These are phyloP conservation scores for Conticribra weissflogii DNA, from an alignment of 108 stramenopile species.

Conservation along the genomic window DNA sequence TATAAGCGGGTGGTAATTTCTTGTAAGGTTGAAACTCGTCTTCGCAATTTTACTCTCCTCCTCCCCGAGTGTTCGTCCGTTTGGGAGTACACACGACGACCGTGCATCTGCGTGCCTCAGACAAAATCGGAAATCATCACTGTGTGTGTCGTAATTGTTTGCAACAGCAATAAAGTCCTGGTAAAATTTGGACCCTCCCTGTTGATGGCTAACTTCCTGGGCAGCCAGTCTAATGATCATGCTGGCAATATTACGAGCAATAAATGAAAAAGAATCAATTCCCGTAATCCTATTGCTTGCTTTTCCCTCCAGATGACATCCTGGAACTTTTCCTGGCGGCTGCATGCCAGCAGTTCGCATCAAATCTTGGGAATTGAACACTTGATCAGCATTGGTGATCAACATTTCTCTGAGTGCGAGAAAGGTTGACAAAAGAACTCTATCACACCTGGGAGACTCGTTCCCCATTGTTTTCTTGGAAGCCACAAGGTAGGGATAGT, in stretches of 20 bases:
- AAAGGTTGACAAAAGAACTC: slow-evolving; percentile 14
- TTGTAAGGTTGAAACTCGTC: background rate
- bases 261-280: background rate
- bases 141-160: background rate
- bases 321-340: too few species aligned
- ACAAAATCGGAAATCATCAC: background rate
- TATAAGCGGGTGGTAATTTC: background rate
- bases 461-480: slow-evolving; percentile 3
- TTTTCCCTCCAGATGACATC: too few species aligned
- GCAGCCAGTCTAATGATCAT: background rate
- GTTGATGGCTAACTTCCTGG: background rate
- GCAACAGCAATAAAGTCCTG: background rate
- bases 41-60: background rate
- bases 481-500: slow-evolving; percentile 20
- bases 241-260: background rate
- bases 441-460: slow-evolving; percentile 8
- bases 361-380: slow-evolving; percentile 6
- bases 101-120: background rate
- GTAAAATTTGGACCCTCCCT: background rate
- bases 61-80: background rate
- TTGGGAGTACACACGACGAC: background rate
- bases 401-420: slow-evolving; percentile 21
- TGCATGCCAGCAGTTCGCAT: background rate
- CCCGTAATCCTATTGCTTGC: background rate
- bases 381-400: slow-evolving; percentile 15